Base-by-base conservation (phyloP, 2,329 filamentous ascomycete genomes). In the Claviceps quebecensis region DNA sequence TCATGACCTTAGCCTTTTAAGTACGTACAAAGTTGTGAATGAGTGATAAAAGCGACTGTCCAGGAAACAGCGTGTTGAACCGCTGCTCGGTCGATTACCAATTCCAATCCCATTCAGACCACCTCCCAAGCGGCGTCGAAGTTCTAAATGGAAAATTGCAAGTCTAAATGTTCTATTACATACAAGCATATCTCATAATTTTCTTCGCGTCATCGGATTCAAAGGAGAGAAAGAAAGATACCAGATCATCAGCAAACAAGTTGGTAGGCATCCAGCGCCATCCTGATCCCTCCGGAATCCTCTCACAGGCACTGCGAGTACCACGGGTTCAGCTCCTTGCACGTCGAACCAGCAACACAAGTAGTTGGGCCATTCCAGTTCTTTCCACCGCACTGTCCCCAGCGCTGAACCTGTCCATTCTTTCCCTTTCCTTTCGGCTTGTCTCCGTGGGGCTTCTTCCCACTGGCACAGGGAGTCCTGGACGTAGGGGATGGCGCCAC, bases 251-350 rank as follows among this genome's bases (percentile, higher is more conserved):
- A 19, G 13, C 36, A 11, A n/a, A 29, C 43, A 34, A 9, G 7
- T 5, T n/a, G 14, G 26, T 29, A 29, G n/a, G 14, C 5, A 39
- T 29, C 5, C 38, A 19, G 22, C 22, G n/a, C 16, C 16, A 26
- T 6, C 36, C 36, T 26, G 23, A 26, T 26, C 7, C 23, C 23
- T 6, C 23, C 7, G 23, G 6, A 26, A 22, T 5, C 13, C 17
- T 5, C 36, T 47, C 29, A 50, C 22, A 45, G 16, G 16, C 49
- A 50, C 49, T 50, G 49, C 36, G 49, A 45, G n/a, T 50, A 50
- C 17, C 22, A 50, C 26, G 41, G 26, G n/a, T 50, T 50, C 34
- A 17, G 29, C 13, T 29, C 37, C 49, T 38, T 39, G 22, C 49
- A 50, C 2, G 16, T 46, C 2, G 43, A 8, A 40, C 43, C 41